These are phyloP conservation scores for Anethum foeniculum DNA, from an alignment of 140 eudicot species.

Conservation along the genomic window DNA sequence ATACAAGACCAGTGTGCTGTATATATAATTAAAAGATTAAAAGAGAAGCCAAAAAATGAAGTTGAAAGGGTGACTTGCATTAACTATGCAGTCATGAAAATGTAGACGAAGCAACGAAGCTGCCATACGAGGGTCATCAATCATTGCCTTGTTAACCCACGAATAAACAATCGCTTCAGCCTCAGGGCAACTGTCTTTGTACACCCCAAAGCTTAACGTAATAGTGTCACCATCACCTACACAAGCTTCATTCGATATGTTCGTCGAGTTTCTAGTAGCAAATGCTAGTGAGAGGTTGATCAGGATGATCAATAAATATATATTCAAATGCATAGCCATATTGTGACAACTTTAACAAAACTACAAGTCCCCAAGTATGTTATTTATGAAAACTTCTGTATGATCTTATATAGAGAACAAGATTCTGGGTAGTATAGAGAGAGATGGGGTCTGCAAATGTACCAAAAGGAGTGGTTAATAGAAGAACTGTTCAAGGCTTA, in stretches of 20 bases:
- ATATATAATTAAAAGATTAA: background rate
- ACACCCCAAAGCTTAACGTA: constrained; percentile 26
- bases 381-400: background rate
- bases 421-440: background rate
- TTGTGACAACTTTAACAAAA: background rate
- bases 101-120: constrained; percentile 55
- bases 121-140: constrained; percentile 51
- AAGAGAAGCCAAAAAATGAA: background rate
- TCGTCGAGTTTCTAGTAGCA: constrained; percentile 6
- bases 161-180: constrained; percentile 42
- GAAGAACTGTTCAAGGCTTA: constrained; percentile 6
- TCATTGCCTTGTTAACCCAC: constrained; percentile 37
- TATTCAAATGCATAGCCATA: constrained; percentile 16
- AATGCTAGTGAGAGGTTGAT: constrained; percentile 19
- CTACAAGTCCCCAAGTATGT: background rate
- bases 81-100: constrained; percentile 53
- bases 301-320: constrained; percentile 7
- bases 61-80: constrained; percentile 21
- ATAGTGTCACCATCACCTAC: constrained; percentile 19
- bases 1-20: constrained; percentile 2
- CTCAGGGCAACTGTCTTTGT: constrained; percentile 35
- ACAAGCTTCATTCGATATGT: constrained; percentile 21
- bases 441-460: background rate
- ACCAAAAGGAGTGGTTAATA: background rate
- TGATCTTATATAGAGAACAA: constrained; percentile 6